These are phyloP conservation scores for Sugiyamaella marilandica DNA, from an alignment of 805 yeast species.

Conservation along the genomic window DNA sequence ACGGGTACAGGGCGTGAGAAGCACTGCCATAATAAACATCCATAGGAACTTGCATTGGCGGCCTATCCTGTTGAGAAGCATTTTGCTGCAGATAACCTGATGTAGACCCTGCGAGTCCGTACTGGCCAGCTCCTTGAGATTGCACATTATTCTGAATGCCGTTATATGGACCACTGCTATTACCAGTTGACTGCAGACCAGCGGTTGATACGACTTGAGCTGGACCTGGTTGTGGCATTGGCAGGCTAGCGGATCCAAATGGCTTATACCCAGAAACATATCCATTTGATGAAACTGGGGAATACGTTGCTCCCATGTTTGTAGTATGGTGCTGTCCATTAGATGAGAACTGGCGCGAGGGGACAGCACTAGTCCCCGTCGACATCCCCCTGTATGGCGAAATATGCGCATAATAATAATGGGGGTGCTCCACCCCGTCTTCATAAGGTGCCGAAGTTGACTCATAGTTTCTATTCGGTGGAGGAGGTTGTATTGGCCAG, in stretches of 20 bases:
- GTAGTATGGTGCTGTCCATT: too few species aligned
- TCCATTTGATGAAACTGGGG: background rate
- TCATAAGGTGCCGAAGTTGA: background rate
- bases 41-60: background rate
- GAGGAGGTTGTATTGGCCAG: too few species aligned
- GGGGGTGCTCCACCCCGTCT: background rate
- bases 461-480: too few species aligned
- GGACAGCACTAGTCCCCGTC: too few species aligned
- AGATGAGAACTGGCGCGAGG: too few species aligned
- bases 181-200: background rate
- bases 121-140: too few species aligned
- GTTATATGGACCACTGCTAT: background rate
- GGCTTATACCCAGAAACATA: slow-evolving; percentile 18
- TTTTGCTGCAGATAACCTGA: background rate
- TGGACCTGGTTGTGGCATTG: slow-evolving; percentile 7
- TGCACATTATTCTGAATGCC: too few species aligned
- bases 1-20: too few species aligned
- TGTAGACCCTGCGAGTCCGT: too few species aligned
- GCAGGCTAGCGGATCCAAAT: slow-evolving; percentile 15
- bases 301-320: background rate
- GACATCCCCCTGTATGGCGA: too few species aligned
- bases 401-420: background rate
- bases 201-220: background rate
- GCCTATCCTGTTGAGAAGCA: background rate
- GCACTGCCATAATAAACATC: too few species aligned